phyloP scores from a whole-genome alignment of 257 asterid species.

The Fraxinus anomala region DNA sequence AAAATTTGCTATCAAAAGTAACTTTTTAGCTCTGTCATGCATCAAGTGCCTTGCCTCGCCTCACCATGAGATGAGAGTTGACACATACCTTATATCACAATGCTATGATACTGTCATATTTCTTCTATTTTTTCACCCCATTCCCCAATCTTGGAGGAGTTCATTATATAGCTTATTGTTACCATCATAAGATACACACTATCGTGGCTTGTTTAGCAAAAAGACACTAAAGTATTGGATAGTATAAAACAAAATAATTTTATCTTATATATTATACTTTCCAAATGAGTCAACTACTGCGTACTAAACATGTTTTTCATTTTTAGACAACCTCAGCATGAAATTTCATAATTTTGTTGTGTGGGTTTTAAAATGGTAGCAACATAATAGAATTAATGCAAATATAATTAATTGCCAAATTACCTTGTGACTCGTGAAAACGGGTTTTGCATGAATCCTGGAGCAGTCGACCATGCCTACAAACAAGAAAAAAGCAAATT shows the following conservation, averaged over 20 bases:
- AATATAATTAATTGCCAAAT: background rate
- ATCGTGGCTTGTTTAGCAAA: background rate
- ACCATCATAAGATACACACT: background rate
- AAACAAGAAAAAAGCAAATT: slow-evolving; percentile 1
- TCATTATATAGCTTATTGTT: background rate
- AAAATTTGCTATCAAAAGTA: background rate
- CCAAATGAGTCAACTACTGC: background rate
- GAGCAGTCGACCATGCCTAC: slow-evolving; percentile 39
- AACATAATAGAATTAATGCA: background rate
- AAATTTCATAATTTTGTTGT: background rate
- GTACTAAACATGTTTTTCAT: background rate
- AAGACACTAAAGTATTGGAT: background rate
- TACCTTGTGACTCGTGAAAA: slow-evolving; percentile 56
- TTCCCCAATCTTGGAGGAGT: background rate
- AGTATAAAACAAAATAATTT: background rate
- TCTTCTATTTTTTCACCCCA: background rate
- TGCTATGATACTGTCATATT: background rate
- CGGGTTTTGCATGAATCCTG: slow-evolving; percentile 25
- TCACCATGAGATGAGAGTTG: background rate
- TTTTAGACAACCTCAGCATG: background rate
- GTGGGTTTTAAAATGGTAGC: background rate
- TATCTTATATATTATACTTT: too few relatives aligned
- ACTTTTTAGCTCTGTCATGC: background rate
- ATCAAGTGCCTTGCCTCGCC: background rate
- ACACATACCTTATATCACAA: background rate